phyloP scores from a whole-genome alignment of 2,329 filamentous ascomycete species.

The Rachicladosporium sp. region DNA sequence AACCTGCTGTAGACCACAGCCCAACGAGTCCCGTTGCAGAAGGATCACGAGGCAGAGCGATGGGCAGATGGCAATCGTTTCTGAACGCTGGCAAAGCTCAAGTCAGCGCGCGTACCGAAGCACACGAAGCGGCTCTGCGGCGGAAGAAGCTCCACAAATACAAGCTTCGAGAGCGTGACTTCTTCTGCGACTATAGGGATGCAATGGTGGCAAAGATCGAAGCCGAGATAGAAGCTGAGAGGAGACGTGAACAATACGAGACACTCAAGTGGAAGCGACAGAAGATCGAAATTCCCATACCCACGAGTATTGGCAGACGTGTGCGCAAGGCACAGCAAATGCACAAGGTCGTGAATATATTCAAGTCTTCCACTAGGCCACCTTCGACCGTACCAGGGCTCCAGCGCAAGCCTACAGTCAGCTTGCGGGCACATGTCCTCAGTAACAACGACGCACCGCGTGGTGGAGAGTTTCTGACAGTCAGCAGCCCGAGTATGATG shows the following conservation, averaged over 20 bases:
- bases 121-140: slow-evolving; percentile 7
- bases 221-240: slow-evolving; percentile 19
- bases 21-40: too few species aligned
- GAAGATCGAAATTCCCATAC: slow-evolving; percentile 14
- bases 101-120: slow-evolving; percentile 11
- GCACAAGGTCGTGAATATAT: slow-evolving; percentile 17
- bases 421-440: slow-evolving; percentile 1
- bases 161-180: slow-evolving; percentile 17
- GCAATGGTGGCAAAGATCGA: slow-evolving; percentile 22
- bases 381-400: slow-evolving; percentile 7
- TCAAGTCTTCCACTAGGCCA: slow-evolving; percentile 7
- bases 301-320: slow-evolving; percentile 14
- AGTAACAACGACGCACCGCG: slow-evolving; percentile 1
- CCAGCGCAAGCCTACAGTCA: slow-evolving; percentile 3
- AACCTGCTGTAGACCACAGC: too few species aligned
- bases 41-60: slow-evolving; percentile 3
- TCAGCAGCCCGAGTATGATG: slow-evolving; percentile 3
- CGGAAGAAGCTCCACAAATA: slow-evolving; percentile 20
- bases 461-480: slow-evolving; percentile 5
- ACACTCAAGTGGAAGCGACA: slow-evolving; percentile 20
- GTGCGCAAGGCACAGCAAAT: slow-evolving; percentile 19
- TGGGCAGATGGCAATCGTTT: neutral
- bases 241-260: slow-evolving; percentile 16
- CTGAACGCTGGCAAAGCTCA: neutral
- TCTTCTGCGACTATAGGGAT: slow-evolving; percentile 19